Conservation (phyloP, 2,329 filamentous ascomycete species). For the Colletotrichum phormii region DNA sequence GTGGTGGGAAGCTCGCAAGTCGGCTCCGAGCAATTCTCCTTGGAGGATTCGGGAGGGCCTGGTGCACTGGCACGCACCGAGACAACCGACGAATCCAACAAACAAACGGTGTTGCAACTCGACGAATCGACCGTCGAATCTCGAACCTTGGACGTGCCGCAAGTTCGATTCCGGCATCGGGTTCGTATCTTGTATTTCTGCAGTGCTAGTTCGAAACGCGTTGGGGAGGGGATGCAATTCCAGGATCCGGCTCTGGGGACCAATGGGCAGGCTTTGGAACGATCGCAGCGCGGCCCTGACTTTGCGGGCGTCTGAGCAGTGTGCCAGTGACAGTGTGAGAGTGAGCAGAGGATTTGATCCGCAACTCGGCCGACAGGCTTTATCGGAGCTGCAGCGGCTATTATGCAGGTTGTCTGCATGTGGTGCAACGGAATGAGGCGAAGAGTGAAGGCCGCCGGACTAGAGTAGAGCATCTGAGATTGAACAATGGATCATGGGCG, state of each 20-base stretch:
- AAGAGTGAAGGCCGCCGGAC: constrained; percentile 4
- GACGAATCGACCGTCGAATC: not conserved
- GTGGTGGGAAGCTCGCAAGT: constrained; percentile 15
- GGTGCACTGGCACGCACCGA: constrained; percentile 7
- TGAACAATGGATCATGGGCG: not conserved
- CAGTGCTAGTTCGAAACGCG: not conserved
- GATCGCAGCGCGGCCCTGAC: constrained; percentile 2
- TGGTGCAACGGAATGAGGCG: constrained; percentile 8
- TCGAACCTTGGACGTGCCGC: constrained; percentile 4
- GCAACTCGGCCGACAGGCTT: constrained; percentile 30
- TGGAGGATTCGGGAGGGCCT: not conserved
- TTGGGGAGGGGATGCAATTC: not conserved
- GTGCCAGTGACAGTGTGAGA: no score
- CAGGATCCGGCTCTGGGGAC: not conserved
- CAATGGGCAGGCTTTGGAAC: not conserved
- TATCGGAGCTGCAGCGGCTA: not conserved
- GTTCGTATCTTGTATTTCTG: not conserved
- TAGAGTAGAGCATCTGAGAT: not conserved
- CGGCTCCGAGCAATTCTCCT: constrained; percentile 31
- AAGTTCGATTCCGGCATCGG: constrained; percentile 25
- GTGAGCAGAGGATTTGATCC: constrained; percentile 1
- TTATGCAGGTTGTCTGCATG: not conserved
- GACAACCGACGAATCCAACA: constrained; percentile 15
- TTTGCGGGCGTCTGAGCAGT: not conserved
- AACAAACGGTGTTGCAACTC: not conserved